Evolutionary conservation across 129 eudicot genomes (phyloP), one percentile per base, ranked within the genome.

Genomic region (Solidago caesia): DNA sequence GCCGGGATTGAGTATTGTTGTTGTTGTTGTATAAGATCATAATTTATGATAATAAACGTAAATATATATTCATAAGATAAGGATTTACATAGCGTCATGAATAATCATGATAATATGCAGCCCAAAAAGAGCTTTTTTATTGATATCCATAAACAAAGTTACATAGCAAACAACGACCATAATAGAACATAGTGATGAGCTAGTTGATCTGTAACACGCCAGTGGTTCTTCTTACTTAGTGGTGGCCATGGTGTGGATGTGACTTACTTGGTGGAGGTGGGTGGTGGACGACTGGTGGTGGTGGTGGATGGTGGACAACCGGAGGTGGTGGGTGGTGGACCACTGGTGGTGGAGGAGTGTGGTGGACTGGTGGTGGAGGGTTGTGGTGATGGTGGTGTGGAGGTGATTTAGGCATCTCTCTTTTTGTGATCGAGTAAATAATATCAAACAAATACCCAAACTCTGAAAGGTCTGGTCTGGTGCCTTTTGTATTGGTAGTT

Each of bases 211-310:
- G 59, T 44, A 26, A 26, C 57, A 7, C 10, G 15, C 72, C 58
- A 11, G 15, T 29, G 27, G 52, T 2, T 42, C 26, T 41, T 43
- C 47, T 57, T 46, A 16, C 56, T 47, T 44, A 65, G 52, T 44
- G 76, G 39, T 14, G 65, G 55, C 21, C 41, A 62, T 58, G 68
- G 58, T 16, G 77, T n/a, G 65, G 77, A 43, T 61, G 77, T 11
- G 68, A 16, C 26, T 44, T 61, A 57, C 12, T 13, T 21, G 53
- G 58, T 60, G 77, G 77, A 42, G 77, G 77, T 4, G 68, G 68
- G 4, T 56, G 69, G 48, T 56, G 61, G 61, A 33, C 39, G 39
- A 33, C 39, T 33, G 16, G 25, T 14, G 60, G 60, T 1, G 59
- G 59, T 27, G 68, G 47, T 42, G 70, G 63, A 5, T 72, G 53